Evolutionary conservation across 148 eudicot genomes (phyloP), one percentile per base, ranked within the genome.

Genomic region (Cornus kousa): DNA sequence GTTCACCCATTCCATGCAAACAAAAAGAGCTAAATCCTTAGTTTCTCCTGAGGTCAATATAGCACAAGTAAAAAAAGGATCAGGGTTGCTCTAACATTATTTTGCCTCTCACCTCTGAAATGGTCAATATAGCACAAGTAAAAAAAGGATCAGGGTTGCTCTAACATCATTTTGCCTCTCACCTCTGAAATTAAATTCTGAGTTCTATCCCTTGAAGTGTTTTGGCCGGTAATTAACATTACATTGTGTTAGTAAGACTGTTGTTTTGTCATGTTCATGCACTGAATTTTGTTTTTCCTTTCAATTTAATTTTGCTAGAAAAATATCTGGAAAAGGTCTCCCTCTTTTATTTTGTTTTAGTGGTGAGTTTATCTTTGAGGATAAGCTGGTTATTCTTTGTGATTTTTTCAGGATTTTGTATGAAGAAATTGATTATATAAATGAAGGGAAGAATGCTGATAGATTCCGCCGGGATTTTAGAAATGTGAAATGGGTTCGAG

Each of bases 371-470:
- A 55, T 74, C 43, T 74, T 35, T 62, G 32, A 22, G 13, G 37
- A 32, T 35, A 20, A 62, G 70, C 57, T 75, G 55, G 16, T 81
- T 17, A 82, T 65, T 80, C 67, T 37, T 82, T 68, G 22, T 78
- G 80, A 64, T 71, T 70, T 65, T 82, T 90, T 81, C 89, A 97
- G 99, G 88, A 89, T 94, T 76, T 82, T 97, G 85, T 97, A 97
- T 74, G 91, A 97, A 88, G 99, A 97, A 86, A 94, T 92, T 74
- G 99, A 97, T 82, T 94, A 97, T 79, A 87, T 94, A 79, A 97
- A 97, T 78, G 99, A 97, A 86, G 99, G 99, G 69, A 94, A 94
- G 82, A 97, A 97, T 80, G 99, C 99, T 80, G 99, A 97, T 85
- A 83, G 89, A 74, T 97, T 94, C 82, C 98, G 99, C 79, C 83